A percentile compares a stretch with the other conserved stretches of the same genome.
Evolutionary conservation across 768 basidiomycete genomes (phyloP).

Genomic region (Panellus pusillus): DNA sequence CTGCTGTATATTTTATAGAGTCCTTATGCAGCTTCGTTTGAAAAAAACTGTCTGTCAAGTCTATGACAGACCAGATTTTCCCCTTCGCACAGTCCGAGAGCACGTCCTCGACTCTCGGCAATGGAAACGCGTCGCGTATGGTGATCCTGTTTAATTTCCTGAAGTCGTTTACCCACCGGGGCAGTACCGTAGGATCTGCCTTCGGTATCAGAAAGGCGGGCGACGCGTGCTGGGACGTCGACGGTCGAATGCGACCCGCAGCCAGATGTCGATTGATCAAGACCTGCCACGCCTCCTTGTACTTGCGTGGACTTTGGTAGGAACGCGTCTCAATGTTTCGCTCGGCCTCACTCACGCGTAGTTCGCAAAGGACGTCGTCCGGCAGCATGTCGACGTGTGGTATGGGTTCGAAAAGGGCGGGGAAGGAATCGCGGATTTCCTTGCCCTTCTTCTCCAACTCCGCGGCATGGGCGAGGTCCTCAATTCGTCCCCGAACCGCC

Average conservation of each 20-base stretch:
- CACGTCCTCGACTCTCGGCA: constrained; percentile 29
- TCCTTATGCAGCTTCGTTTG: constrained; percentile 32
- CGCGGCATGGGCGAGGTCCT: background rate
- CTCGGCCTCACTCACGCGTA: constrained; percentile 29
- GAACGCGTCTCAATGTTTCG: constrained; percentile 16
- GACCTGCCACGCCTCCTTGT: constrained; percentile 29
- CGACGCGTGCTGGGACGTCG: constrained; percentile 27
- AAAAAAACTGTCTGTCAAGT: no score
- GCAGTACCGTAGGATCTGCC: constrained; percentile 26
- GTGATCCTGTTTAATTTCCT: constrained; percentile 32
- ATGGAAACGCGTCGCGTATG: constrained; percentile 27
- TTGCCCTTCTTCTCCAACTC: background rate
- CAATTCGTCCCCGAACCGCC: background rate
- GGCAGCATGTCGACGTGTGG: constrained; percentile 29
- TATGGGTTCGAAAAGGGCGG: constrained; percentile 26
- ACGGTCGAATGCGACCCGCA: constrained; percentile 27
- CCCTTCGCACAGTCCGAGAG: no score
- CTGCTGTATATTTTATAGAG: constrained; percentile 31
- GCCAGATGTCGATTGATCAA: constrained; percentile 34
- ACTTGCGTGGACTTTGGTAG: constrained; percentile 36
- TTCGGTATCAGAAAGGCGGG: constrained; percentile 41
- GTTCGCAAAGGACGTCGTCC: constrained; percentile 17
- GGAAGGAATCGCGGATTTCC: constrained; percentile 2
- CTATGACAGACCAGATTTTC: no score
- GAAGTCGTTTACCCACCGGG: constrained; percentile 39